phyloP scores from a whole-genome alignment of 2,329 filamentous ascomycete species.

The Diaporthe citrichinensis region DNA sequence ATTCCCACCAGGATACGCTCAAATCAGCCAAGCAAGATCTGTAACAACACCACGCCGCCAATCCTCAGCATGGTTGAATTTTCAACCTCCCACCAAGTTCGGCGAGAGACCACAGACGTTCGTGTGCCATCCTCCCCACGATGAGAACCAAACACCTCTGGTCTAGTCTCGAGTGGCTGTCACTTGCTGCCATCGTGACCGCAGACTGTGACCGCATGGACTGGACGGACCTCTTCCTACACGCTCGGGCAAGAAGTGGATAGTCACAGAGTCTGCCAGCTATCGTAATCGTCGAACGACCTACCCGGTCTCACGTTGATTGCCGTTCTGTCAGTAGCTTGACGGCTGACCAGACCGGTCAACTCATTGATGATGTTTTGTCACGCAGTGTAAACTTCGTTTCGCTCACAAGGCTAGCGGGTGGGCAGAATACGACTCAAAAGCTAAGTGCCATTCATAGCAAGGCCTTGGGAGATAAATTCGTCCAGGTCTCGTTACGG shows the following conservation, averaged over 20 bases:
- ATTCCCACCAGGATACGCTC: too few species aligned
- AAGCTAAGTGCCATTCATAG: too few species aligned
- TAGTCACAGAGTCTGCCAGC: not conserved
- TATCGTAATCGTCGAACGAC: not conserved
- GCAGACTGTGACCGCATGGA: not conserved
- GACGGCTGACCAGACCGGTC: too few species aligned
- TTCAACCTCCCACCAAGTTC: not conserved
- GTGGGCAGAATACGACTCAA: too few species aligned
- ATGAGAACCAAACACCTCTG: not conserved
- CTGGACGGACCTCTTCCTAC: too few species aligned
- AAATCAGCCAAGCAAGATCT: not conserved
- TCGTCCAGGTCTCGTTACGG: too few species aligned
- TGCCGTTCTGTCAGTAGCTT: not conserved
- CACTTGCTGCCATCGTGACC: not conserved
- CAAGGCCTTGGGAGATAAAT: too few species aligned
- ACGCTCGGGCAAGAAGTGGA: not conserved
- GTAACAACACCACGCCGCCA: too few species aligned
- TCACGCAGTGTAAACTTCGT: not conserved
- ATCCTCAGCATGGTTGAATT: not conserved
- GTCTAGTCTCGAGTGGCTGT: not conserved
- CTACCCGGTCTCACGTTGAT: not conserved
- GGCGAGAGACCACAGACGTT: not conserved
- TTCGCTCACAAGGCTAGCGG: not conserved
- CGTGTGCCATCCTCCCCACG: not conserved
- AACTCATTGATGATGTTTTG: not conserved